Percentiles rank a stretch among this genome's conserved stretches.
Evolutionary conservation across 176 grass and related monocot species (phyloP).

Genomic region (Oryza coarctata): DNA sequence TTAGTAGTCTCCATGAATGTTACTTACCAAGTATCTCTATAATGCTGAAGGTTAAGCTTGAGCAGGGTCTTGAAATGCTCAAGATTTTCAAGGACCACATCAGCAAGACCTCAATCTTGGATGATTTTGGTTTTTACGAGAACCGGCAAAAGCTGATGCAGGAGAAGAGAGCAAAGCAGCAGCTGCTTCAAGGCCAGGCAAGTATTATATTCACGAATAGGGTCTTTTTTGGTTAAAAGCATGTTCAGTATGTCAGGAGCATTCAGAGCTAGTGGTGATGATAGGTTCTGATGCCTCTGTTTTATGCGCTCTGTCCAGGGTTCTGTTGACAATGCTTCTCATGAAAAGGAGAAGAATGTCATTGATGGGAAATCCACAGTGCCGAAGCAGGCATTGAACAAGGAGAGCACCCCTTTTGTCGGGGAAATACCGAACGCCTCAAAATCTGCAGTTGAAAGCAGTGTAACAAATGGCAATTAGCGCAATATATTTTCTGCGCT

Average conservation of each 20-base stretch:
- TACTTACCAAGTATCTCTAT: not conserved
- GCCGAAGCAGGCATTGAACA: conserved; percentile 53
- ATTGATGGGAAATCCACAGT: conserved; percentile 29
- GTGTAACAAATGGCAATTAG: conserved; percentile 44
- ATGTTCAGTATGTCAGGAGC: not conserved
- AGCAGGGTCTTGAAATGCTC: conserved; percentile 89
- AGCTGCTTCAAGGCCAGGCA: conserved; percentile 72
- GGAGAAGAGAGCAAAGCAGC: conserved; percentile 80
- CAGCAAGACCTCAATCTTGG: conserved; percentile 77
- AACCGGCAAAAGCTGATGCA: conserved; percentile 90
- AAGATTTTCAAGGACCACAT: conserved; percentile 92
- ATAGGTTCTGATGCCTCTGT: conserved; percentile 23
- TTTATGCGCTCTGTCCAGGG: conserved; percentile 37
- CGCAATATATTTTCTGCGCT: conserved; percentile 11
- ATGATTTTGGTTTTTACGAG: conserved; percentile 96
- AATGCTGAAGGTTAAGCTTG: conserved; percentile 75
- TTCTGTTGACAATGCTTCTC: conserved; percentile 44
- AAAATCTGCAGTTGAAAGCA: conserved; percentile 45
- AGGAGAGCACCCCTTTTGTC: conserved; percentile 41
- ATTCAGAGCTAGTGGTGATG: not conserved
- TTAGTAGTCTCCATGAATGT: not conserved
- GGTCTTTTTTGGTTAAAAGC: not conserved
- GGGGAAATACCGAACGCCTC: conserved; percentile 24
- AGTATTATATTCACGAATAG: not conserved
- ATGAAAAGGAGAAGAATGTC: conserved; percentile 57